These are phyloP conservation scores for Rhizopogon sp. DNA, from an alignment of 768 basidiomycete genomes.

Conservation along the genomic window DNA sequence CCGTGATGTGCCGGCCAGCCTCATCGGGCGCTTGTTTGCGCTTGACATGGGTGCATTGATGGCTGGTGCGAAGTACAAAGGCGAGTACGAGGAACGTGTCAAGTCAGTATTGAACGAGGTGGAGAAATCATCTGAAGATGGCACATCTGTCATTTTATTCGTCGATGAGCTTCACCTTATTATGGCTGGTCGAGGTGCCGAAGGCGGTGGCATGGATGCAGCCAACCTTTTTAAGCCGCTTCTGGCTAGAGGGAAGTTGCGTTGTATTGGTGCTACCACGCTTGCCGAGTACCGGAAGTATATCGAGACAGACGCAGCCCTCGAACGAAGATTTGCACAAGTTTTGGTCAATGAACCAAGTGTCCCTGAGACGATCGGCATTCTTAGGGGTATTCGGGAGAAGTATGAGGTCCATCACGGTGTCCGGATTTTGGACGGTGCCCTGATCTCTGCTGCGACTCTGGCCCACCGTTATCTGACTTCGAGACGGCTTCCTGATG, in stretches of 20 bases:
- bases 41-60: constrained; percentile 95
- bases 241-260: constrained; percentile 76
- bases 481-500: constrained; percentile 71
- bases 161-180: constrained; percentile 94
- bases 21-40: constrained; percentile 74
- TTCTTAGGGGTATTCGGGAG: constrained; percentile 90
- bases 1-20: constrained; percentile 77
- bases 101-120: constrained; percentile 91
- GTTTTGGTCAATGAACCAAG: constrained; percentile 89
- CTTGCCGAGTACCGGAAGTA: constrained; percentile 89
- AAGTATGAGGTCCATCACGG: constrained; percentile 93
- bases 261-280: constrained; percentile 87
- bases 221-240: constrained; percentile 90
- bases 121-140: constrained; percentile 79
- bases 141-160: constrained; percentile 84
- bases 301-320: constrained; percentile 88
- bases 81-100: constrained; percentile 95
- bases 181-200: constrained; percentile 81
- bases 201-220: constrained; percentile 91
- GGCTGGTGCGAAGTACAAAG: constrained; percentile 91
- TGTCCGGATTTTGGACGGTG: constrained; percentile 82
- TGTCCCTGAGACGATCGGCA: constrained; percentile 87
- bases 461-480: constrained; percentile 93
- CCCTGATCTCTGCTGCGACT: constrained; percentile 84
- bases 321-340: constrained; percentile 90